A percentile compares a stretch with the other conserved stretches of the same genome.
phyloP scores from a whole-genome alignment of 176 grass and related monocot species.

The Avena eriantha region DNA sequence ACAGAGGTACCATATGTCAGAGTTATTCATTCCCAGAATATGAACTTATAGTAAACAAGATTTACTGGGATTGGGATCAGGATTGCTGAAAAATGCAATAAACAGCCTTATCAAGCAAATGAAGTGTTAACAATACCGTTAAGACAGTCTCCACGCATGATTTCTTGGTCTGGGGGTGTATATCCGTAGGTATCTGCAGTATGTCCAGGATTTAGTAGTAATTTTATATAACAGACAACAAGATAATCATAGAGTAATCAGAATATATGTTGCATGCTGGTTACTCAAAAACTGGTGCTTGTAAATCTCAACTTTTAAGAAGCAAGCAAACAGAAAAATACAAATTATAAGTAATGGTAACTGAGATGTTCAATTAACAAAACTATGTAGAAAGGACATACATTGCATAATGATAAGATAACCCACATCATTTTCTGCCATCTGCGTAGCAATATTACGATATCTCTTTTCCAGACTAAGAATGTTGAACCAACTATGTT shows the following conservation, averaged over 20 bases:
- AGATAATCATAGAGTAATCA: conserved; percentile 15
- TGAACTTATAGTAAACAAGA: conserved; percentile 15
- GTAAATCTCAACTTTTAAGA: neutral
- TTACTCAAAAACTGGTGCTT: neutral
- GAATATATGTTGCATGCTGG: neutral
- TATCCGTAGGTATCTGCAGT: conserved; percentile 91
- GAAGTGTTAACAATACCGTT: conserved; percentile 64
- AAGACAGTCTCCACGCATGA: conserved; percentile 97
- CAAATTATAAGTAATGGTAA: neutral
- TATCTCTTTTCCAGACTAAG: neutral
- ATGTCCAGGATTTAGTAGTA: conserved; percentile 35
- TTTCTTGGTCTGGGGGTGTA: conserved; percentile 88
- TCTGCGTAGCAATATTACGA: neutral
- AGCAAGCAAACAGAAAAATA: neutral
- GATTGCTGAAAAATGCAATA: neutral
- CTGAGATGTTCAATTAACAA: conserved; percentile 19
- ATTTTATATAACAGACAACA: conserved; percentile 14
- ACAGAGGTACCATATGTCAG: conserved; percentile 12
- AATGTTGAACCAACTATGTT: neutral
- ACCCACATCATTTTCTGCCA: neutral
- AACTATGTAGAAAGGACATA: neutral
- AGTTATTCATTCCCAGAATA: conserved; percentile 5
- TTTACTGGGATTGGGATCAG: neutral
- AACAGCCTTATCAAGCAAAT: neutral
- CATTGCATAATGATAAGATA: neutral